Evolutionary conservation across 495 filamentous ascomycete species (phyloP), one percentile per base, ranked within the genome.

Genomic region (Penicillium fimorum): DNA sequence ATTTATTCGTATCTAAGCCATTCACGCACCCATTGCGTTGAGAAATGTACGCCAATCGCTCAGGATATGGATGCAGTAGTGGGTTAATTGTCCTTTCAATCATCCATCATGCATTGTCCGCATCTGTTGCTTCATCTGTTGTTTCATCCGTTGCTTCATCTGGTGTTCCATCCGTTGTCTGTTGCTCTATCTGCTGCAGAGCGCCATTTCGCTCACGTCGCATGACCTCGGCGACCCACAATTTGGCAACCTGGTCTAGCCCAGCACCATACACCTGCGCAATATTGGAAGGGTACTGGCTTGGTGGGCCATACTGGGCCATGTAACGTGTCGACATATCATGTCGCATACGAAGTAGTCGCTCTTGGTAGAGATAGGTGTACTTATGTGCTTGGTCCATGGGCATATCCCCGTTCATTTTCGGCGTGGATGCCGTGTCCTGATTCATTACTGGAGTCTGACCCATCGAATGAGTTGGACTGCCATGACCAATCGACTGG

Each of bases 401-500:
- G 9, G 58, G 54, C 52, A 74, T 70, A 30, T 64, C 69, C 51
- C 60, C 63, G 41, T 64, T 64, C 70, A 78, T 75, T 47, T 76
- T 75, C 15, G 69, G 70, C 8, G 71, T 76, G 29, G 61, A 61
- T 56, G 82, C 76, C 64, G 82, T 78, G 37, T 69, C 71, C 50
- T 81, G 82, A 47, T 72, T 74, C 72, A 85, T 81, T 41, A 84
- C 76, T 4, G 83, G 82, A 4, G 79, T 82, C 42, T 82, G 78
- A 13, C 80, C 70, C 74, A 88, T 82, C 20, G 76, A 74, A 40
- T 82, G 82, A 15, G 77, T 78, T 29, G 88, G 86, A 63, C 87
- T 92, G 35, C 79, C 83, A 62, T 91, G 89, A 38, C 73, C 78
- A 80, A 91, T 86, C 11, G 87, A 82, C 56, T 87, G 85, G 12